Evolutionary conservation across 2,329 filamentous ascomycete genomes (phyloP).

Genomic region (Zasmidium citrigriseum): DNA sequence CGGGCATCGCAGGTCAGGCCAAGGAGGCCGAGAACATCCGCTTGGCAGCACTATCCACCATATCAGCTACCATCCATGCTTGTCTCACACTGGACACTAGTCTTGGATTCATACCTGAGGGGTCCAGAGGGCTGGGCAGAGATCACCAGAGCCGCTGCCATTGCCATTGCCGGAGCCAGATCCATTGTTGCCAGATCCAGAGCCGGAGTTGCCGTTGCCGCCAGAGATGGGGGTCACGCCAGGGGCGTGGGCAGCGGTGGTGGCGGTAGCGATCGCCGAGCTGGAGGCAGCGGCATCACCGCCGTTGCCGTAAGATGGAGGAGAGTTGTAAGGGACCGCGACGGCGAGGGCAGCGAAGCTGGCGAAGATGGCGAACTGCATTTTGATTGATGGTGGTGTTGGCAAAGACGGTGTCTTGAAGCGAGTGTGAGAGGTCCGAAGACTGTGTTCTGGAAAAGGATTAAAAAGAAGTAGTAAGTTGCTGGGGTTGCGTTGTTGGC

Average conservation of each 20-base stretch:
- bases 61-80: no score
- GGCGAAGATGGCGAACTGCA: background rate
- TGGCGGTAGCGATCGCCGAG: background rate
- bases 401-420: background rate
- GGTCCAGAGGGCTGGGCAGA: background rate
- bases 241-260: background rate
- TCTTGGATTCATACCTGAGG: no score
- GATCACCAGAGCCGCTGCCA: no score
- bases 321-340: background rate
- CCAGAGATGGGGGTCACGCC: background rate
- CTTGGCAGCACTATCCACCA: background rate
- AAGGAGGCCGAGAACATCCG: background rate
- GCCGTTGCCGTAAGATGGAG: background rate
- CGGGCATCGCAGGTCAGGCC: background rate
- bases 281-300: background rate
- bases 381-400: background rate
- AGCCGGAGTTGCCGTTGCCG: background rate
- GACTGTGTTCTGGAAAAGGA: background rate
- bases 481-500: background rate
- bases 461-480: background rate
- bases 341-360: background rate
- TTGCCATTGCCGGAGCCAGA: background rate
- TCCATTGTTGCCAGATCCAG: background rate
- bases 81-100: no score
- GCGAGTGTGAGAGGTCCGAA: background rate